Percentiles rank a stretch among this genome's conserved stretches.
Evolutionary conservation across 345 rosid species (phyloP).

Genomic region (Sonneratia caseolaris): DNA sequence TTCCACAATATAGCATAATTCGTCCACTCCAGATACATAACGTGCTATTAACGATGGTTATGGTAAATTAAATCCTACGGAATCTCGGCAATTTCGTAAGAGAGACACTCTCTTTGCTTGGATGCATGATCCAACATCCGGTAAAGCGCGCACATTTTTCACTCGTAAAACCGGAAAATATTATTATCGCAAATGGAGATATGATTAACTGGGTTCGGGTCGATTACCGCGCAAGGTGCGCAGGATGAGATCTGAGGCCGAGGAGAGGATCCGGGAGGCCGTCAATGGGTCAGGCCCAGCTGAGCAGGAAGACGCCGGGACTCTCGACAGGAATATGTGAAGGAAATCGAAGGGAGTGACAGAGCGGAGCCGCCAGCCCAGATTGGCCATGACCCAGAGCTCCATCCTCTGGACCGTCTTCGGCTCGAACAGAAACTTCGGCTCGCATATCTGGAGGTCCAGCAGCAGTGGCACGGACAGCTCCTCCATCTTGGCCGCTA

Average conservation of each 20-base stretch:
- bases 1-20: background rate
- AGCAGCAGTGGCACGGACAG: constrained; percentile 32
- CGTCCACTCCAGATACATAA: background rate
- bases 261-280: constrained; percentile 18
- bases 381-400: constrained; percentile 41
- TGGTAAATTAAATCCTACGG: too few species aligned
- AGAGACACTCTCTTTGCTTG: too few species aligned
- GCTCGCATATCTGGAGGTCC: constrained; percentile 43
- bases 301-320: constrained; percentile 16
- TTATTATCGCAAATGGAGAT: background rate
- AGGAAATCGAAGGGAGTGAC: constrained; percentile 54
- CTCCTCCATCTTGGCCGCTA: constrained; percentile 67
- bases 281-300: background rate
- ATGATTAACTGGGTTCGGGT: background rate
- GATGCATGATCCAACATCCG: too few species aligned
- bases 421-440: constrained; percentile 47
- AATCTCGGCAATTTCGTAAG: too few species aligned
- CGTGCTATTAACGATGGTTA: background rate
- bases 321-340: constrained; percentile 28
- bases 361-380: constrained; percentile 44
- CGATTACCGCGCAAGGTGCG: constrained; percentile 42
- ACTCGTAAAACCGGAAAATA: background rate
- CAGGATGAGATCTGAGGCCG: constrained; percentile 46
- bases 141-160: background rate
- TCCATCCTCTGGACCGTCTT: constrained; percentile 49